A percentile compares a stretch with the other conserved stretches of the same genome.
Evolutionary conservation across 2,329 filamentous ascomycete species (phyloP).

Genomic region (Alternaria dauci): DNA sequence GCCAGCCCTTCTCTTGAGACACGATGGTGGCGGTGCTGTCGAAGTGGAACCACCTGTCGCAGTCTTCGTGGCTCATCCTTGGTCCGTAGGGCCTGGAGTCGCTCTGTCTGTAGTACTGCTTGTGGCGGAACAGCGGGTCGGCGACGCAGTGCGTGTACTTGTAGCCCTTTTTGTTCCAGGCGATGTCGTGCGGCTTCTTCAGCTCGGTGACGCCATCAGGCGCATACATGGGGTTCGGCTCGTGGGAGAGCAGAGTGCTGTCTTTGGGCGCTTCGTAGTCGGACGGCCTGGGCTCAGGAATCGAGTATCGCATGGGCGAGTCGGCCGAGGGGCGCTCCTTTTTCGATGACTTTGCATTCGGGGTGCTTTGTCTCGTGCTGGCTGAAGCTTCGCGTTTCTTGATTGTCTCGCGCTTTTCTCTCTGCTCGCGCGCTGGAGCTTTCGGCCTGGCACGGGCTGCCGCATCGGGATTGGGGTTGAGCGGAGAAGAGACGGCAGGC

Average conservation of each 20-base stretch:
- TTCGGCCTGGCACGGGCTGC: constrained; percentile 54
- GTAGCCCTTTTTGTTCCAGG: constrained; percentile 75
- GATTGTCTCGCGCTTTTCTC: constrained; percentile 62
- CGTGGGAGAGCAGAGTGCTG: constrained; percentile 57
- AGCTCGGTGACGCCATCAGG: constrained; percentile 55
- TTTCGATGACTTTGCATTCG: constrained; percentile 50
- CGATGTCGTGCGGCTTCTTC: constrained; percentile 60
- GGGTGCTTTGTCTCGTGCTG: constrained; percentile 49
- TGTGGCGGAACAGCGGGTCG: constrained; percentile 85
- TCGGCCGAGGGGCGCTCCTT: constrained; percentile 50
- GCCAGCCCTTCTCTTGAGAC: constrained; percentile 91
- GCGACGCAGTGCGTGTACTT: constrained; percentile 91
- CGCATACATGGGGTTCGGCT: constrained; percentile 55
- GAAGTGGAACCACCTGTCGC: constrained; percentile 84
- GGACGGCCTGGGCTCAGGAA: constrained; percentile 56
- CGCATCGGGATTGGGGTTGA: constrained; percentile 69
- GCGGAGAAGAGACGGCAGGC: constrained; percentile 75
- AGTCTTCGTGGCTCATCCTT: constrained; percentile 91
- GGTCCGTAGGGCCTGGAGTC: constrained; percentile 85
- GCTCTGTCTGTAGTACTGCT: constrained; percentile 86
- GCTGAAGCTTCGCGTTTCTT: constrained; percentile 62
- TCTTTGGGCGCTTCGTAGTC: constrained; percentile 61
- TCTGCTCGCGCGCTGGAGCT: constrained; percentile 52
- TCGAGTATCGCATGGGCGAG: constrained; percentile 61
- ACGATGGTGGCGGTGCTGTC: constrained; percentile 76